Percentiles rank a stretch among this genome's conserved stretches.
Evolutionary conservation across 768 basidiomycete genomes (phyloP).

Genomic region (Ramaria sp.): DNA sequence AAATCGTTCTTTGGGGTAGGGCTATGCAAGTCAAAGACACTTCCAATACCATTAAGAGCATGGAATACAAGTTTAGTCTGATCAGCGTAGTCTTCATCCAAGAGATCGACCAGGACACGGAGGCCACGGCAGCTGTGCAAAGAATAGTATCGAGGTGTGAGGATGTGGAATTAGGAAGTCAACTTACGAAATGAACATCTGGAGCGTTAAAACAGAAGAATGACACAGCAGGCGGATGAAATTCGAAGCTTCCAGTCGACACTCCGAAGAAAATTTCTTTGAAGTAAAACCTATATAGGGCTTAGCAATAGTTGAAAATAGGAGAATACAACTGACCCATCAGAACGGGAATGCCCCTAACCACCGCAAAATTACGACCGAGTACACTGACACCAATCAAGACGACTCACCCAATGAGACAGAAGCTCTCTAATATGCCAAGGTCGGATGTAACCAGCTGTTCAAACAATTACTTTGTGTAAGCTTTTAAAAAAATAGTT

Average conservation of each 20-base stretch:
- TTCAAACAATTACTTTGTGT: background rate
- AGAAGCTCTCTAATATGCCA: conserved; percentile 88
- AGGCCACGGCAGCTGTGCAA: conserved; percentile 77
- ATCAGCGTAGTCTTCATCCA: conserved; percentile 92
- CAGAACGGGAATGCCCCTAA: conserved; percentile 87
- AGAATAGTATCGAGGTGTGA: background rate
- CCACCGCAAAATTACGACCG: conserved; percentile 5
- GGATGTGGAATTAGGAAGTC: background rate
- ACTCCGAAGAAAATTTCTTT: conserved; percentile 88
- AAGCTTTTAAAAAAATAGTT: background rate
- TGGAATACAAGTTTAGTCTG: conserved; percentile 87
- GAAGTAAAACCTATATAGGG: conserved; percentile 70
- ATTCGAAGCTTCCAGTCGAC: conserved; percentile 88
- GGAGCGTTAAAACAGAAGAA: conserved; percentile 85
- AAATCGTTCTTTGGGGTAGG: conserved; percentile 98
- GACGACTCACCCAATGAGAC: conserved; percentile 67
- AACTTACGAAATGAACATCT: conserved; percentile 97
- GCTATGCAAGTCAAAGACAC: conserved; percentile 91
- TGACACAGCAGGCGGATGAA: conserved; percentile 90
- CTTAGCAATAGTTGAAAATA: background rate
- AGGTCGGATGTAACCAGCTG: conserved; percentile 54
- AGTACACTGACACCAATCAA: background rate
- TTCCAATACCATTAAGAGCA: conserved; percentile 88
- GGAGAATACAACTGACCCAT: conserved; percentile 46
- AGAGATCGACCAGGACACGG: conserved; percentile 86